Percentiles rank a stretch among this genome's conserved stretches.
Evolutionary conservation across 2,329 filamentous ascomycete species (phyloP).

Genomic region (Aaosphaeria arxii): DNA sequence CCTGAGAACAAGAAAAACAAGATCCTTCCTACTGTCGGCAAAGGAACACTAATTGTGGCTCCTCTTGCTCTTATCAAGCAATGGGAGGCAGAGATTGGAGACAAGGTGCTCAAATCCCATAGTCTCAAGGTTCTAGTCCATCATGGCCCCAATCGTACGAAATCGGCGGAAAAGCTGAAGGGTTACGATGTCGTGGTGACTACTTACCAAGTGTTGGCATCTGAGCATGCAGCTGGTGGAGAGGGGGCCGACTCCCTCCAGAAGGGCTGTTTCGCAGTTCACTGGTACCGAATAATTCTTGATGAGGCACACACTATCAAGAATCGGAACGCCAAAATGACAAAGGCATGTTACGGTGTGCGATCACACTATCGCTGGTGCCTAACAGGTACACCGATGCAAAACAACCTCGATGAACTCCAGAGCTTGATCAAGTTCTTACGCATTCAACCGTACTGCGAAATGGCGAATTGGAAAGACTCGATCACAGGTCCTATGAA

Average conservation of each 20-base stretch:
- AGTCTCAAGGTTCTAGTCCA: constrained; percentile 81
- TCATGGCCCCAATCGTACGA: constrained; percentile 82
- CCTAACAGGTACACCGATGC: constrained; percentile 92
- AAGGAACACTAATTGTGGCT: constrained; percentile 85
- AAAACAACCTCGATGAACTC: constrained; percentile 95
- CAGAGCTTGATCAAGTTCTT: constrained; percentile 93
- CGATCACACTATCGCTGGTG: constrained; percentile 92
- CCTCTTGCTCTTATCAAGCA: constrained; percentile 93
- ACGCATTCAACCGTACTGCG: constrained; percentile 85
- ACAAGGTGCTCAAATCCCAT: constrained; percentile 70
- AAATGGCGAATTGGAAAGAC: constrained; percentile 83
- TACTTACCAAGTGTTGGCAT: constrained; percentile 92
- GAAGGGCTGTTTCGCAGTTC: constrained; percentile 81
- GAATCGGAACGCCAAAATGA: constrained; percentile 93
- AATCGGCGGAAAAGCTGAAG: constrained; percentile 71
- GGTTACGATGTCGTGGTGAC: constrained; percentile 95
- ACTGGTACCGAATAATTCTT: constrained; percentile 94
- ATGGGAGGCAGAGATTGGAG: constrained; percentile 91
- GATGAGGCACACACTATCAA: constrained; percentile 99
- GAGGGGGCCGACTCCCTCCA: constrained; percentile 61
- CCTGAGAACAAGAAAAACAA: constrained; percentile 58
- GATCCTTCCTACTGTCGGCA: constrained; percentile 66
- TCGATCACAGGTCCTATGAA: constrained; percentile 89
- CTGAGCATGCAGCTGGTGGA: constrained; percentile 74
- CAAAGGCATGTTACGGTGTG: constrained; percentile 84